Evolutionary conservation across 805 yeast species (phyloP).

Genomic region (Candida methanosorbosa): DNA sequence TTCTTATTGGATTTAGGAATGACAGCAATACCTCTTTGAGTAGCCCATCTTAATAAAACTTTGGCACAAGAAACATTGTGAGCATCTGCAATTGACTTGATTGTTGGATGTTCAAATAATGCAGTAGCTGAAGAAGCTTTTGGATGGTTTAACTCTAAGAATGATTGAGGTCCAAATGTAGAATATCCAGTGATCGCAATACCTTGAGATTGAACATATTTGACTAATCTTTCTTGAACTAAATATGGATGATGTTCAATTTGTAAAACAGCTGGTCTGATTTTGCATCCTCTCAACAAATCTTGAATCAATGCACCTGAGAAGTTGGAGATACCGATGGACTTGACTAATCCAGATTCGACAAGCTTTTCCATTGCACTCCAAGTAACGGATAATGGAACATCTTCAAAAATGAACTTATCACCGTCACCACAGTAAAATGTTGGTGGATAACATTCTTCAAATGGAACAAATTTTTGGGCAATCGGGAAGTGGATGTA

Average conservation of each 20-base stretch:
- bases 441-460: conserved; percentile 72
- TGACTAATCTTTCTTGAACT: too few species aligned
- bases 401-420: too few species aligned
- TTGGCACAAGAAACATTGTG: conserved; percentile 30
- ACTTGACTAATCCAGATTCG: conserved; percentile 43
- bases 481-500: conserved; percentile 91
- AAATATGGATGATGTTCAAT: conserved; percentile 59
- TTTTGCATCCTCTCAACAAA: conserved; percentile 28
- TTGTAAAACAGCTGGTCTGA: conserved; percentile 54
- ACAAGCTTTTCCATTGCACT: conserved; percentile 36
- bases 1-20: conserved; percentile 31
- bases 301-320: conserved; percentile 34
- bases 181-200: conserved; percentile 36
- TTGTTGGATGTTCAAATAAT: conserved; percentile 49
- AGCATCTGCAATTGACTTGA: conserved; percentile 25
- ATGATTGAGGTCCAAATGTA: conserved; percentile 36
- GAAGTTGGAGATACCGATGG: conserved; percentile 46
- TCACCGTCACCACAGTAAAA: conserved; percentile 53
- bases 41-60: conserved; percentile 36
- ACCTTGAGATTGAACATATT: conserved; percentile 55
- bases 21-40: conserved; percentile 35
- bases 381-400: conserved; percentile 40
- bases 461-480: conserved; percentile 71
- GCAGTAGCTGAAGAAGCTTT: conserved; percentile 58
- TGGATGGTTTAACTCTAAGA: conserved; percentile 45